Percentiles rank a stretch among this genome's conserved stretches.
Conservation (phyloP, 805 yeast genomes). For the Saccharomyces jurei region DNA sequence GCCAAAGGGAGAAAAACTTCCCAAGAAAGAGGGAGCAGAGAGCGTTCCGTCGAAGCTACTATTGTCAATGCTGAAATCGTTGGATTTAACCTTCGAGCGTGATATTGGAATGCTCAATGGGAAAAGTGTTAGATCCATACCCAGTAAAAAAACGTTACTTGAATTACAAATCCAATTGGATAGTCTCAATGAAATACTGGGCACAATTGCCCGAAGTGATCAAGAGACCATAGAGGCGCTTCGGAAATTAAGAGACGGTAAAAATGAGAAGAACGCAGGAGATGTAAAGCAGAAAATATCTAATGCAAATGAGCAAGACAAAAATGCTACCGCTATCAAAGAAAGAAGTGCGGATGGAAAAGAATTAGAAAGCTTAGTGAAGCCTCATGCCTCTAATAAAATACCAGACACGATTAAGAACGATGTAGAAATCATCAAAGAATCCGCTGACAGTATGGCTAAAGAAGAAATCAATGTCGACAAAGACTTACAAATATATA, state of each 20-base stretch:
- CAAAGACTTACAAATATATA: neutral
- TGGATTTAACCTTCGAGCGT: constrained; percentile 48
- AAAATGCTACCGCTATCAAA: neutral
- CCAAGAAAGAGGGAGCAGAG: constrained; percentile 21
- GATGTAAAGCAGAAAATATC: neutral
- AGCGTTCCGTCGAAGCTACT: constrained; percentile 37
- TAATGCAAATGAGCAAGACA: neutral
- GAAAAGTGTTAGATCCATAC: constrained; percentile 40
- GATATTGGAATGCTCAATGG: constrained; percentile 58
- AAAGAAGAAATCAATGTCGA: neutral
- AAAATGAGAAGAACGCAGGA: constrained; percentile 5
- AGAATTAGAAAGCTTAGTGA: neutral
- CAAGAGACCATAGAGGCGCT: constrained; percentile 13
- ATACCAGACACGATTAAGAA: neutral
- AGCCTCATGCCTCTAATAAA: neutral
- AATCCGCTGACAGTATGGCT: neutral
- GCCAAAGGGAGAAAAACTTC: constrained; percentile 7
- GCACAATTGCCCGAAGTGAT: constrained; percentile 19
- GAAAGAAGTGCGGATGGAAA: neutral
- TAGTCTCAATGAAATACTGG: constrained; percentile 17
- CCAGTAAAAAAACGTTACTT: constrained; percentile 33
- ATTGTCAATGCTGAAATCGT: constrained; percentile 43
- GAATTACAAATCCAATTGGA: constrained; percentile 37
- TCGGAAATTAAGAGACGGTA: constrained; percentile 10
- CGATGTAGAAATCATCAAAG: neutral